phyloP scores from a whole-genome alignment of 2,329 filamentous ascomycete genomes.

The Colletotrichum sp. region DNA sequence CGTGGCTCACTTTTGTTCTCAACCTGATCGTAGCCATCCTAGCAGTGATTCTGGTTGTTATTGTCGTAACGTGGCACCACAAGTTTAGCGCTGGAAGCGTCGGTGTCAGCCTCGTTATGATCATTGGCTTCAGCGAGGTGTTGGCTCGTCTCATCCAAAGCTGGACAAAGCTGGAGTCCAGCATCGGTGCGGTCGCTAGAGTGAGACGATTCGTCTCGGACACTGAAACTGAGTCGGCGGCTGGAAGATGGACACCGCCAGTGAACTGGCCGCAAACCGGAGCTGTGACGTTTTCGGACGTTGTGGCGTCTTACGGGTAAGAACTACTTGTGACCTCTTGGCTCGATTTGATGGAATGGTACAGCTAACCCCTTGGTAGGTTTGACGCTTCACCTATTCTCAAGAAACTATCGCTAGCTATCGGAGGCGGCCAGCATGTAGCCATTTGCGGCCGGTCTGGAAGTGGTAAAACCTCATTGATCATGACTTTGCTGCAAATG shows the following conservation, averaged over 20 bases:
- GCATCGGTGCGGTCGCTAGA: not conserved
- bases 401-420: not conserved
- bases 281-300: not conserved
- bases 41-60: not conserved
- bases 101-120: conserved; percentile 22
- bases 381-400: not conserved
- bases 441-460: conserved; percentile 3
- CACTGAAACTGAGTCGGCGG: not conserved
- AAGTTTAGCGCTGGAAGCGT: conserved; percentile 31
- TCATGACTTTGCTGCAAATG: conserved; percentile 1
- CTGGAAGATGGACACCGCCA: not conserved
- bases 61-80: conserved; percentile 24
- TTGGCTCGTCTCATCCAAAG: not conserved
- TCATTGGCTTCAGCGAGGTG: conserved; percentile 8
- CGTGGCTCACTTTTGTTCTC: not conserved
- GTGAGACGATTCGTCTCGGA: not conserved
- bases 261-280: not conserved
- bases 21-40: not conserved
- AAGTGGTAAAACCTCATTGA: conserved; percentile 1
- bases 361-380: not conserved
- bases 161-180: conserved; percentile 26
- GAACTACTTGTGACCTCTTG: not conserved
- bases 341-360: fast-evolving
- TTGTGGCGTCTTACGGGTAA: conserved; percentile 6
- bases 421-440: not conserved